Evolutionary conservation across 78 protist genomes (phyloP).

Genomic region (Bodo saltans): DNA sequence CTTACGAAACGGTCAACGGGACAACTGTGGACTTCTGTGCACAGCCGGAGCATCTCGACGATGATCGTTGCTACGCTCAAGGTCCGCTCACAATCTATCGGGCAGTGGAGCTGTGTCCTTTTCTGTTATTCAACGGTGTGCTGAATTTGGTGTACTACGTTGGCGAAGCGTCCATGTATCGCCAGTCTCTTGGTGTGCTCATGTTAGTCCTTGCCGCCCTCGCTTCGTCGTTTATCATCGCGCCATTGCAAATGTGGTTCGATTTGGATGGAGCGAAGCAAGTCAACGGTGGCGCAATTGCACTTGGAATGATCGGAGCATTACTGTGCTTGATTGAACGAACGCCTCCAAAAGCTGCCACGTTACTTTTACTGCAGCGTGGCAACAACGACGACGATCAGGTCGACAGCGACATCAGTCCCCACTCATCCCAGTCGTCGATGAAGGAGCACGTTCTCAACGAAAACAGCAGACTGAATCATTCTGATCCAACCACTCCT

Average conservation of each 20-base stretch:
- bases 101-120: conserved; percentile 33
- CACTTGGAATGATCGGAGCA: conserved; percentile 56
- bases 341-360: background rate
- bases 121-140: conserved; percentile 44
- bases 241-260: conserved; percentile 37
- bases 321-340: conserved; percentile 45
- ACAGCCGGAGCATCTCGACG: background rate
- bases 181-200: conserved; percentile 55
- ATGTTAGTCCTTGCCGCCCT: conserved; percentile 54
- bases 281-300: conserved; percentile 20
- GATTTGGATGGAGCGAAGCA: conserved; percentile 43
- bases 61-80: conserved; percentile 22
- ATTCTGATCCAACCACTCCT: background rate
- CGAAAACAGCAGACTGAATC: no score
- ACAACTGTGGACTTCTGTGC: background rate
- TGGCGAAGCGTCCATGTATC: conserved; percentile 48
- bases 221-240: conserved; percentile 48
- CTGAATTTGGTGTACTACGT: conserved; percentile 49
- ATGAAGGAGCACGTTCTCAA: no score
- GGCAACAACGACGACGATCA: background rate
- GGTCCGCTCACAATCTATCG: conserved; percentile 52
- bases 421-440: no score
- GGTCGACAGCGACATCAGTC: no score
- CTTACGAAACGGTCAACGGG: background rate
- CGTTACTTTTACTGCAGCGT: no score